A percentile compares a stretch with the other conserved stretches of the same genome.
These are phyloP conservation scores for Claviceps capensis DNA, from an alignment of 2,329 filamentous ascomycete species.

Conservation along the genomic window DNA sequence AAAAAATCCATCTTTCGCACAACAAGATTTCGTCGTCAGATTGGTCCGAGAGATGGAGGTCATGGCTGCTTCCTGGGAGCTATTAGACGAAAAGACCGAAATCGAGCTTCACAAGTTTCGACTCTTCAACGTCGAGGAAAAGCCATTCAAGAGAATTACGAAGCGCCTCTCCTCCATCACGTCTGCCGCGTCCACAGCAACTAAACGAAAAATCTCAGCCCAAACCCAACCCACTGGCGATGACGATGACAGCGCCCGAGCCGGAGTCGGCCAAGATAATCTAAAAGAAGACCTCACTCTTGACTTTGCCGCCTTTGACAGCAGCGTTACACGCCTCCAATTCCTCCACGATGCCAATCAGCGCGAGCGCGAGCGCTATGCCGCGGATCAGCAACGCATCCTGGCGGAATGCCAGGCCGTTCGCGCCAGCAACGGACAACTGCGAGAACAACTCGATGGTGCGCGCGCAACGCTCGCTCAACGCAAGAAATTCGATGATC, in stretches of 20 bases:
- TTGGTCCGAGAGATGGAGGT: constrained; percentile 17
- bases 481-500: constrained; percentile 74
- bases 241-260: constrained; percentile 18
- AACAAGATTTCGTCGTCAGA: not conserved
- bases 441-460: constrained; percentile 63
- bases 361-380: constrained; percentile 72
- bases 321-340: constrained; percentile 74
- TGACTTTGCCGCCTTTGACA: constrained; percentile 81
- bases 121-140: constrained; percentile 81
- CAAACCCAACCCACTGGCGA: constrained; percentile 30
- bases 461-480: constrained; percentile 62
- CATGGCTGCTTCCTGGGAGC: constrained; percentile 34
- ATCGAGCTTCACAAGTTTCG: constrained; percentile 78
- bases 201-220: constrained; percentile 10
- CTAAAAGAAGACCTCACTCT: constrained; percentile 74
- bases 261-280: constrained; percentile 26
- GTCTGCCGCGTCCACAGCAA: constrained; percentile 36
- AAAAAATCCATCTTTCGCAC: not conserved
- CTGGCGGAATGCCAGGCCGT: constrained; percentile 65
- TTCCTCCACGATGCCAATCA: constrained; percentile 74
- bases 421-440: constrained; percentile 55
- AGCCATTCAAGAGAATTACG: constrained; percentile 78
- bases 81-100: constrained; percentile 64
- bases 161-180: constrained; percentile 62
- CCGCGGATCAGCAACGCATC: constrained; percentile 66